phyloP scores from a whole-genome alignment of 495 filamentous ascomycete genomes.

The Penicillium daleae region DNA sequence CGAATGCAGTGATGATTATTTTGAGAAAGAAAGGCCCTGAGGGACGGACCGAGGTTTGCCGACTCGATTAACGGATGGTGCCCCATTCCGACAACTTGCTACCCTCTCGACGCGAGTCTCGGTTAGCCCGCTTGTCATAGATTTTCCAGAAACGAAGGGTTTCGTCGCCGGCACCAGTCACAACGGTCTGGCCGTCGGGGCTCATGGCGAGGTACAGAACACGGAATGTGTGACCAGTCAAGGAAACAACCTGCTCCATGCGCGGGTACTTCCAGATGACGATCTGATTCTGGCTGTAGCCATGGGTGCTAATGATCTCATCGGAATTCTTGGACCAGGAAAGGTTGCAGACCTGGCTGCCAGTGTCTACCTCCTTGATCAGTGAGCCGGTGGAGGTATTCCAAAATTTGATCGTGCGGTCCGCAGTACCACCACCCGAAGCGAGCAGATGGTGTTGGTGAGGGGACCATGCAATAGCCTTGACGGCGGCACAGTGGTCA shows the following conservation, averaged over 20 bases:
- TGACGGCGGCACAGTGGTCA: constrained; percentile 93
- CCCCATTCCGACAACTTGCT: constrained; percentile 70
- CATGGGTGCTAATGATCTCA: constrained; percentile 95
- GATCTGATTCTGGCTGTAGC: constrained; percentile 97
- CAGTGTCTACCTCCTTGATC: constrained; percentile 88
- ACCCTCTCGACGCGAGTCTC: constrained; percentile 54
- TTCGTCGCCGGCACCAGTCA: constrained; percentile 96
- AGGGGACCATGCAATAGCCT: constrained; percentile 98
- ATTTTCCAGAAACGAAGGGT: constrained; percentile 97
- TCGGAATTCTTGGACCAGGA: constrained; percentile 95
- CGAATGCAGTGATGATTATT: constrained; percentile 42
- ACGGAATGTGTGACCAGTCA: constrained; percentile 95
- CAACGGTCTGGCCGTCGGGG: constrained; percentile 89
- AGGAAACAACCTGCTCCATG: constrained; percentile 92
- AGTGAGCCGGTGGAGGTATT: constrained; percentile 80
- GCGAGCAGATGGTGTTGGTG: constrained; percentile 92
- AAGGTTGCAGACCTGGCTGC: constrained; percentile 95
- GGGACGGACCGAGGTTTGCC: background rate
- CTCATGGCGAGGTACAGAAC: constrained; percentile 97
- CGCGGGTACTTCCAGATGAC: constrained; percentile 98
- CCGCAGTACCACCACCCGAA: constrained; percentile 94
- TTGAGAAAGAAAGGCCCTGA: constrained; percentile 10
- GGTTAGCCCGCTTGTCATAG: constrained; percentile 69
- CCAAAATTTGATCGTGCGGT: constrained; percentile 96
- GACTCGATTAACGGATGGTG: constrained; percentile 61